phyloP scores from a whole-genome alignment of 257 asterid genomes.

The Linderniella brevidens region DNA sequence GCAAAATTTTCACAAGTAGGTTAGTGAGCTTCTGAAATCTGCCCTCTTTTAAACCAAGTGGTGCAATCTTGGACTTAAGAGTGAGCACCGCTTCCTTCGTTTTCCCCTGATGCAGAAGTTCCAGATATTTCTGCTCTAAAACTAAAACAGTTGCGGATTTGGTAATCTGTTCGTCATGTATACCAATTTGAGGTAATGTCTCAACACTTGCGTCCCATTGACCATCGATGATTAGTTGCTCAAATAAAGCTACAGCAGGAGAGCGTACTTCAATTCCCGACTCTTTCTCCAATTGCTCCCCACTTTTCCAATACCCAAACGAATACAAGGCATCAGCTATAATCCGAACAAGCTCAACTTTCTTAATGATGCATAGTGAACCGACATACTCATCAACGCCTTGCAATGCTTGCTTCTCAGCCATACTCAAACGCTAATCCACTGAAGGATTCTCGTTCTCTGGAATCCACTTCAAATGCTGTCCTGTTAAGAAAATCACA shows the following conservation, averaged over 20 bases:
- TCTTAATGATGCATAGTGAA: conserved; percentile 39
- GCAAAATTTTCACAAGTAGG: no score
- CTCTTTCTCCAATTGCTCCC: conserved; percentile 67
- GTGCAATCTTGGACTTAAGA: no score
- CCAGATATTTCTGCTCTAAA: conserved; percentile 46
- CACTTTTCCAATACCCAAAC: conserved; percentile 61
- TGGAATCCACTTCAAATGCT: no score
- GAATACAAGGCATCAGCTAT: conserved; percentile 53
- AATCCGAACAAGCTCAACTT: conserved; percentile 54
- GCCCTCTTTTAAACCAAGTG: no score
- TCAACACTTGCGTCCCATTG: conserved; percentile 57
- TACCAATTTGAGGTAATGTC: conserved; percentile 21
- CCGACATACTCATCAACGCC: conserved; percentile 19
- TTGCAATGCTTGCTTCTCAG: no score
- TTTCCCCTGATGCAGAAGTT: conserved; percentile 7
- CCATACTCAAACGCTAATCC: no score
- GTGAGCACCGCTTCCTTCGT: no score
- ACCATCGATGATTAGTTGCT: conserved; percentile 29
- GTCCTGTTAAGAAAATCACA: no score
- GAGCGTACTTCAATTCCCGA: conserved; percentile 50
- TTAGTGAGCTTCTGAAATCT: conserved; percentile 11
- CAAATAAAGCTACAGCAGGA: conserved; percentile 30
- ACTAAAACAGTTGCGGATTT: conserved; percentile 47
- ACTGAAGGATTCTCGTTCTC: no score
- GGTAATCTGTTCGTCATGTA: conserved; percentile 40